phyloP scores from a whole-genome alignment of 2,329 filamentous ascomycete species.

The Pestalotiopsis sp. region DNA sequence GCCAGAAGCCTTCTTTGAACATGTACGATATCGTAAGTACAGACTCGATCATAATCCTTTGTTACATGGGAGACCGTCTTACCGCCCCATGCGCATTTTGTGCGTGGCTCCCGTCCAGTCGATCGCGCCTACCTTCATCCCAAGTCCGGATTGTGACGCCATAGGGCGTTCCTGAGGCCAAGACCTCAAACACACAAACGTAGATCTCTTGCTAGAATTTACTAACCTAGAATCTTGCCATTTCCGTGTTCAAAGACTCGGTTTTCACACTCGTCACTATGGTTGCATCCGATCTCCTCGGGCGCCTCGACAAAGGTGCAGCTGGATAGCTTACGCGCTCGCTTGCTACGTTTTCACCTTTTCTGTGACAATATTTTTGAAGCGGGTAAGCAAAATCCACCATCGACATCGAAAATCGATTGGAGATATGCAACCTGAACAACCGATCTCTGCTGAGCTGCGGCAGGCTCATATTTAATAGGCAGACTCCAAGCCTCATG shows the following conservation, averaged over 20 bases:
- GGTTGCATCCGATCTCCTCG: too few relatives aligned
- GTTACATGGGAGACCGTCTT: not conserved
- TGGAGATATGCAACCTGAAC: not conserved
- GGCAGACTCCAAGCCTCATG: not conserved
- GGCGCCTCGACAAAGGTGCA: too few relatives aligned
- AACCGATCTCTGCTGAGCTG: not conserved
- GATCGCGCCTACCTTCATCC: not conserved
- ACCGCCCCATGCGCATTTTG: slow-evolving; percentile 1
- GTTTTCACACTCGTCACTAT: too few relatives aligned
- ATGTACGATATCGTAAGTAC: too few relatives aligned
- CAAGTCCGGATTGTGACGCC: slow-evolving; percentile 10
- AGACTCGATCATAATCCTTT: not conserved
- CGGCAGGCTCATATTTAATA: not conserved
- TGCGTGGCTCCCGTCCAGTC: slow-evolving; percentile 2
- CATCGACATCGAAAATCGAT: too few relatives aligned
- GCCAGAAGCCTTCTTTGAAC: not conserved
- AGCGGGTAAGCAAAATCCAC: too few relatives aligned
- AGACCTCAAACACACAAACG: not conserved
- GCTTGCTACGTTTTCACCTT: too few relatives aligned
- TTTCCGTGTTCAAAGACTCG: not conserved
- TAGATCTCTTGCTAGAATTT: not conserved
- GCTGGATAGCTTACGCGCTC: too few relatives aligned
- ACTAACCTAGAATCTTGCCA: not conserved
- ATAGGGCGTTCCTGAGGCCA: not conserved
- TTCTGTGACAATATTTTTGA: too few relatives aligned